These are phyloP conservation scores for Hymenoscyphus salicellus DNA, from an alignment of 2,329 filamentous ascomycete species.

Conservation along the genomic window DNA sequence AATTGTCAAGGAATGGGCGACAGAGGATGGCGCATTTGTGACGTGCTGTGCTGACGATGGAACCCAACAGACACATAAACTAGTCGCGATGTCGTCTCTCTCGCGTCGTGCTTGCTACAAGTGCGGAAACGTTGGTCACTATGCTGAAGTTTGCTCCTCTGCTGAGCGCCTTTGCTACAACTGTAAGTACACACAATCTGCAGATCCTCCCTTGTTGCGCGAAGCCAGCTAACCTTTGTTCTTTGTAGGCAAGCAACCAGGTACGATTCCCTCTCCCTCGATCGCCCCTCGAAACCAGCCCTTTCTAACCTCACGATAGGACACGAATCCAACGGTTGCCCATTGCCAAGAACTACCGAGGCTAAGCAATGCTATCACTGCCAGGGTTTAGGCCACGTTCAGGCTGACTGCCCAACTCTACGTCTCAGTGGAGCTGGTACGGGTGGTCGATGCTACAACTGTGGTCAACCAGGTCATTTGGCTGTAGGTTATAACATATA, in stretches of 20 bases:
- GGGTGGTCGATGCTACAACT: slow-evolving; percentile 93
- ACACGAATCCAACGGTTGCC: slow-evolving; percentile 97
- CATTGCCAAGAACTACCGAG: slow-evolving; percentile 92
- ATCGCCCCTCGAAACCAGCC: slow-evolving; percentile 2
- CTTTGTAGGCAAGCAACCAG: slow-evolving; percentile 72
- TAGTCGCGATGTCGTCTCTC: slow-evolving; percentile 66
- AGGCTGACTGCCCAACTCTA: slow-evolving; percentile 97
- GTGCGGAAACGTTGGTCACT: slow-evolving; percentile 79
- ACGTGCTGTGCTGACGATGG: slow-evolving; percentile 40
- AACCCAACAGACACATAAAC: slow-evolving; percentile 35
- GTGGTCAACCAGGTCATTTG: slow-evolving; percentile 87
- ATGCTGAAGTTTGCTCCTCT: slow-evolving; percentile 90
- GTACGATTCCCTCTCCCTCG: slow-evolving; percentile 41
- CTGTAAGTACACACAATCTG: slow-evolving; percentile 58
- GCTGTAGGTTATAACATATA: slow-evolving; percentile 57
- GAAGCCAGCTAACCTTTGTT: slow-evolving; percentile 11
- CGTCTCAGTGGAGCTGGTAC: slow-evolving; percentile 80
- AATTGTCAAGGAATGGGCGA: slow-evolving; percentile 34
- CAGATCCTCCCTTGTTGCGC: slow-evolving; percentile 4
- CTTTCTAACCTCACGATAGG: slow-evolving; percentile 45
- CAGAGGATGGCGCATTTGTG: slow-evolving; percentile 35
- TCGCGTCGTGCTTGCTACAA: slow-evolving; percentile 73
- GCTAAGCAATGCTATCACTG: slow-evolving; percentile 99
- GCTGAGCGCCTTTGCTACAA: slow-evolving; percentile 99
- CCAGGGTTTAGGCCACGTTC: slow-evolving; percentile 95